Base-by-base conservation (phyloP, 208 protist genomes). In the Wallacemonas sp. region DNA sequence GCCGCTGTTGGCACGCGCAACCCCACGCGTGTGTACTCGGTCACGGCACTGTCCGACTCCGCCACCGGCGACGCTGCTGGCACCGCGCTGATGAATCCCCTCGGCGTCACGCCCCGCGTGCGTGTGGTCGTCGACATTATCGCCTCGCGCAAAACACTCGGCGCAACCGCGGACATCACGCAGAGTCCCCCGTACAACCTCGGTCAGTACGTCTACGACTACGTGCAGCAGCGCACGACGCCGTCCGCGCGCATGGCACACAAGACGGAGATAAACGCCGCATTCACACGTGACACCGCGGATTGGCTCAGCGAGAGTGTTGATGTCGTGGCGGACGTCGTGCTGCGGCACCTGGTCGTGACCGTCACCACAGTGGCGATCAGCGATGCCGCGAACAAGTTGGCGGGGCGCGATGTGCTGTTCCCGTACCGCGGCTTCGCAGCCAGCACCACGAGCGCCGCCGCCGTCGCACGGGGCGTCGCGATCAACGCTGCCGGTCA, bases 121-220 rank as follows among this genome's bases (percentile, higher is more conserved):
- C 36, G 65, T 63, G 1, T 84, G 21, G 64, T 84, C 29, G 52
- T 92, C 2, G 85, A 94, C 61, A 83, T 94, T 47, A 44, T 94
- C n/a, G 88, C 85, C 17, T 92, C 85, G 1, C 82, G 88, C 36
- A 94, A 94, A 48, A 78, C 81, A 21, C 76, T 94, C 16, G 76
- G 83, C 1, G 56, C 68, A 3, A 57, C 60, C 0, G 78, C 80
- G n/a, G 52, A 58, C 30, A 39, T 58, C 52, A 64, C 71, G 26
- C 61, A 65, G 33, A 94, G 88, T 27, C 55, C 62, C 0, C 83
- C 88, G 27, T 88, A 94, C 65, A 63, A 52, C 24, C 65, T 90
- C 21, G 85, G 81, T 0, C 76, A 90, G 58, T 39, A 61, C 29
- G 54, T 87, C 5, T 88, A 89, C 62, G 21, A 60, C 6, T 72